These are phyloP conservation scores for Pseudogymnoascus sp. DNA, from an alignment of 2,329 filamentous ascomycete species.

Conservation along the genomic window DNA sequence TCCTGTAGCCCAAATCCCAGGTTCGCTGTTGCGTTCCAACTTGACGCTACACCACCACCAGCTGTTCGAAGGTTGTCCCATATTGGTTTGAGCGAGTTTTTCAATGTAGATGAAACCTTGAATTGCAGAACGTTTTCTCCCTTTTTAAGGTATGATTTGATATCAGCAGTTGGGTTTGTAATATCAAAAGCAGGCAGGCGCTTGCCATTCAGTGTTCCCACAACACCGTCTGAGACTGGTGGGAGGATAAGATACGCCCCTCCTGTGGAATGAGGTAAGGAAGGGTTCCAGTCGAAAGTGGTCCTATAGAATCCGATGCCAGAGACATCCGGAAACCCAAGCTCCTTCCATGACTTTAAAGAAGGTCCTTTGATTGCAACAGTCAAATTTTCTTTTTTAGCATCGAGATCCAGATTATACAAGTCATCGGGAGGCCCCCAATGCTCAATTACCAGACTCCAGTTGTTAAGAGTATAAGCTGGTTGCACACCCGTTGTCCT, in stretches of 20 bases:
- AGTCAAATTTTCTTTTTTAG: not conserved
- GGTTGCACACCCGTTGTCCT: not conserved
- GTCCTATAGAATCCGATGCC: not conserved
- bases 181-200: not conserved
- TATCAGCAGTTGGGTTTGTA: not conserved
- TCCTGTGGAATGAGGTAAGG: not conserved
- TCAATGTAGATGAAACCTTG: not conserved
- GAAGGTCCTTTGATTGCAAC: slow-evolving; percentile 15
- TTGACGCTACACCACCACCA: not conserved
- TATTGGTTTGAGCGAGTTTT: not conserved
- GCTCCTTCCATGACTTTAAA: not conserved
- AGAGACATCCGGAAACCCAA: not conserved
- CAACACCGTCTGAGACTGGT: not conserved
- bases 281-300: not conserved
- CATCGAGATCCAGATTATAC: slow-evolving; percentile 18
- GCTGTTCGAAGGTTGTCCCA: not conserved
- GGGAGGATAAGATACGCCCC: not conserved
- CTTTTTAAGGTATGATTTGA: not conserved
- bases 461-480: slow-evolving; percentile 27
- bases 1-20: not conserved
- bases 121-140: not conserved
- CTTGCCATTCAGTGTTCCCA: not conserved
- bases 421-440: slow-evolving; percentile 33
- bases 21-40: not conserved
- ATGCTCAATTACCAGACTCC: slow-evolving; percentile 33